These are phyloP conservation scores for Cryptosporidium sp. DNA, from an alignment of 169 alveolate species.

Conservation along the genomic window DNA sequence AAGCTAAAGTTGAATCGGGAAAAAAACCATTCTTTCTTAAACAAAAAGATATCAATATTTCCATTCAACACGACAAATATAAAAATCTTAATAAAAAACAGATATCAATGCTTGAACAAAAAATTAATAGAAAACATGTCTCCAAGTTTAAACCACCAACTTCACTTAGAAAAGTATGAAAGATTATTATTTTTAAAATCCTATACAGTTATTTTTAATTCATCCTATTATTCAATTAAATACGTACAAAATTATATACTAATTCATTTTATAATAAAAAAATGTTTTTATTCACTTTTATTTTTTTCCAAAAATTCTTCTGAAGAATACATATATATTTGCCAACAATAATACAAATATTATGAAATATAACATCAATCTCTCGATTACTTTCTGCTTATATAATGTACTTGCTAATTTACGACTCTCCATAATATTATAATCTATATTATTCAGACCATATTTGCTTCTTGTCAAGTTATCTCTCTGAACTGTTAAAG, in stretches of 20 bases:
- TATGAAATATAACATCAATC: conserved; percentile 30
- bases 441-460: conserved; percentile 58
- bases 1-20: conserved; percentile 33
- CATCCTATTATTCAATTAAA: not conserved
- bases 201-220: not conserved
- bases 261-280: not conserved
- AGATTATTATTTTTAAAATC: not conserved
- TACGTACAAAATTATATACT: not conserved
- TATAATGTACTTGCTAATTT: conserved; percentile 60
- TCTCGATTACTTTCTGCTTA: conserved; percentile 54
- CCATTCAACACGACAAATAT: conserved; percentile 34
- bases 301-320: not conserved
- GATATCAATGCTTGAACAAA: conserved; percentile 28
- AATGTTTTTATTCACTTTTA: not conserved
- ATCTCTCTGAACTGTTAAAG: conserved; percentile 64
- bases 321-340: conserved; percentile 46
- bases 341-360: conserved; percentile 48
- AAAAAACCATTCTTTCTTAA: conserved; percentile 64
- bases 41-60: conserved; percentile 42
- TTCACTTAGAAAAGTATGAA: not conserved
- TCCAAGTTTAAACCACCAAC: conserved; percentile 56
- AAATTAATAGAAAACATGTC: conserved; percentile 4
- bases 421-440: conserved; percentile 64
- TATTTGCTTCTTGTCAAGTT: conserved; percentile 61
- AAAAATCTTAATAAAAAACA: conserved; percentile 26